These are phyloP conservation scores for Effrenium voratum DNA, from an alignment of 73 alveolate species.

Conservation along the genomic window DNA sequence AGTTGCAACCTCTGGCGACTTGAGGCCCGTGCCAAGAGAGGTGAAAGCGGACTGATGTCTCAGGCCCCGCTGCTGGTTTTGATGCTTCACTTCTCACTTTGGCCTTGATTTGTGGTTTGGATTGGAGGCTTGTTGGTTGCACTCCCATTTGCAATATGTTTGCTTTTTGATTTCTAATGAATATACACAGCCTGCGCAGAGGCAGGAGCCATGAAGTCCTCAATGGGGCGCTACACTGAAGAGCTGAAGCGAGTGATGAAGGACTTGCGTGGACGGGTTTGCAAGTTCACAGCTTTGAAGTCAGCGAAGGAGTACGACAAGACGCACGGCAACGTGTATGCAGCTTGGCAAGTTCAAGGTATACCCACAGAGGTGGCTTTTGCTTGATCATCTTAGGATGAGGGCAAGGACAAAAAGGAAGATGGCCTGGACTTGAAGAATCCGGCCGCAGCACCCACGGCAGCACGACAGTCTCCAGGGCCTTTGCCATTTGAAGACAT, in stretches of 20 bases:
- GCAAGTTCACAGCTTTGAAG: neutral
- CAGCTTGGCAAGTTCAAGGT: conserved; percentile 10
- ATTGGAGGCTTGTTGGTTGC: too few species aligned
- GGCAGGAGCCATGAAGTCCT: conserved; percentile 87
- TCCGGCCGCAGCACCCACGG: conserved; percentile 48
- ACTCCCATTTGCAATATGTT: neutral
- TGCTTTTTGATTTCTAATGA: too few species aligned
- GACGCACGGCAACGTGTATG: conserved; percentile 91
- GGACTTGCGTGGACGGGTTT: too few species aligned
- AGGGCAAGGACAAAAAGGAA: conserved; percentile 33
- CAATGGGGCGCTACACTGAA: conserved; percentile 92
- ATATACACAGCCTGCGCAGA: too few species aligned
- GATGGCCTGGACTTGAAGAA: too few species aligned
- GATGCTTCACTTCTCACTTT: neutral
- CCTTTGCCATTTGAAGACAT: neutral
- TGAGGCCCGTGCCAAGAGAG: conserved; percentile 63
- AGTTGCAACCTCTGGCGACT: too few species aligned
- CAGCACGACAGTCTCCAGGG: neutral
- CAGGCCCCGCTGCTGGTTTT: neutral
- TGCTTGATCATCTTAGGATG: too few species aligned
- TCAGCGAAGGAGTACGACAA: conserved; percentile 59
- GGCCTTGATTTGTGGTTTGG: too few species aligned
- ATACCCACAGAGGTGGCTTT: too few species aligned
- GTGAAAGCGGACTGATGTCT: conserved; percentile 66
- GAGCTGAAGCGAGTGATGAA: conserved; percentile 87